Conservation (phyloP, 352 stramenopile species). For the Globisporangium cylindrosporum region DNA sequence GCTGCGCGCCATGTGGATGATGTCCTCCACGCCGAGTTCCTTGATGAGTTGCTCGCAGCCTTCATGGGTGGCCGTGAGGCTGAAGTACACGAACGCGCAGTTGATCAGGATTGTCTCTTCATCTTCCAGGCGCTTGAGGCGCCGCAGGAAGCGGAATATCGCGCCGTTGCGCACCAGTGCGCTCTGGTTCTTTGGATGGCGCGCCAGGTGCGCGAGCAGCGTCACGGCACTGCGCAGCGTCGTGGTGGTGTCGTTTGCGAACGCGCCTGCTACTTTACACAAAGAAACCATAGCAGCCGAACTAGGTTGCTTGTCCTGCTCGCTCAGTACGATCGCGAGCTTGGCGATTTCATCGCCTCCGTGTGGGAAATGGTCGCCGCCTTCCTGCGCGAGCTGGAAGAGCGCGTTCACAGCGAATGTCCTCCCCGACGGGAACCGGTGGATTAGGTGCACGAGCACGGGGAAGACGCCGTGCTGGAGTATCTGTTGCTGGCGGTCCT, state of each 20-base stretch:
- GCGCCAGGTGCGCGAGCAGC: constrained; percentile 58
- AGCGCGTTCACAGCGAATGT: constrained; percentile 57
- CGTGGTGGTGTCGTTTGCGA: not conserved
- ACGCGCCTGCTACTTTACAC: not conserved
- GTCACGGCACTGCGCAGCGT: constrained; percentile 45
- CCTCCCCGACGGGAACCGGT: constrained; percentile 33
- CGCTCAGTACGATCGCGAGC: constrained; percentile 38
- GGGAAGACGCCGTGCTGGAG: constrained; percentile 45
- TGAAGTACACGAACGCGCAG: constrained; percentile 66
- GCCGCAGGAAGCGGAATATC: constrained; percentile 58
- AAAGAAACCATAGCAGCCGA: not conserved
- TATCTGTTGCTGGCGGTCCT: constrained; percentile 22
- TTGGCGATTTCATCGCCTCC: constrained; percentile 54
- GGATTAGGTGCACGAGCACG: constrained; percentile 49
- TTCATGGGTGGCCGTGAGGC: constrained; percentile 59
- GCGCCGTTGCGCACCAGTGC: constrained; percentile 50
- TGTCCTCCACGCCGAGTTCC: constrained; percentile 62
- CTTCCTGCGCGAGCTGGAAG: constrained; percentile 44
- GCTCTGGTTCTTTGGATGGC: constrained; percentile 49
- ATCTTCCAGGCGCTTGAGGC: constrained; percentile 38
- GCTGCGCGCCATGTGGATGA: constrained; percentile 62
- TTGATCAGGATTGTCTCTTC: constrained; percentile 63
- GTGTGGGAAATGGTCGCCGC: constrained; percentile 52
- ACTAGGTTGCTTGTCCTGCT: constrained; percentile 20
- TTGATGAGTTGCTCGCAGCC: constrained; percentile 71